Conservation (phyloP, 2,329 filamentous ascomycete genomes). For the Iodosphaeria phyllophila region DNA sequence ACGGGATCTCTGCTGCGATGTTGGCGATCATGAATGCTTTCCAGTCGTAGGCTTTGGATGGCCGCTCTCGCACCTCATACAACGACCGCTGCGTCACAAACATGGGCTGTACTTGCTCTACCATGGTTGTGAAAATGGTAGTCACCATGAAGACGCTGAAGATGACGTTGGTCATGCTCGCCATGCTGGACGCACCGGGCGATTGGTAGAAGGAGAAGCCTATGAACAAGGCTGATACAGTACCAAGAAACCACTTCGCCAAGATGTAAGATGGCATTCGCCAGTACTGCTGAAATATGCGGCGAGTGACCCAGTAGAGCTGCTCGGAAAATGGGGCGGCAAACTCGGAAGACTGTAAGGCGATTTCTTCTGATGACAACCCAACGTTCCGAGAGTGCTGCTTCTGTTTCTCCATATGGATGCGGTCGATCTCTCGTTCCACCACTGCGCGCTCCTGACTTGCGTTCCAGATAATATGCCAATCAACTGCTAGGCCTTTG, state of each 20-base stretch:
- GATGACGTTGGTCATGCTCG: conserved; percentile 58
- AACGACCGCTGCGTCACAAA: conserved; percentile 57
- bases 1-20: conserved; percentile 54
- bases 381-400: neutral
- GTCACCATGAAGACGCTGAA: conserved; percentile 60
- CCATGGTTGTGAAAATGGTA: conserved; percentile 53
- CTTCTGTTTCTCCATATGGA: conserved; percentile 1
- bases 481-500: conserved; percentile 21
- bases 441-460: conserved; percentile 24
- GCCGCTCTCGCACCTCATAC: conserved; percentile 62
- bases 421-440: conserved; percentile 3
- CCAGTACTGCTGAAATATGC: conserved; percentile 75
- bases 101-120: conserved; percentile 58
- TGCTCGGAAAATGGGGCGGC: conserved; percentile 56
- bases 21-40: conserved; percentile 54
- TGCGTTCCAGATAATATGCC: conserved; percentile 22
- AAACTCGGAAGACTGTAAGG: conserved; percentile 40
- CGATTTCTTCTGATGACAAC: conserved; percentile 8
- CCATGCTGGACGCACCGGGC: conserved; percentile 31
- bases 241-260: conserved; percentile 43
- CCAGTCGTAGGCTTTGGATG: conserved; percentile 61
- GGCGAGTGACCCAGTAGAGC: conserved; percentile 40
- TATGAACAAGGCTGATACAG: conserved; percentile 39
- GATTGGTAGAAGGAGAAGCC: conserved; percentile 51
- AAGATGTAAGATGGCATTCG: conserved; percentile 63